A percentile compares a stretch with the other conserved stretches of the same genome.
phyloP scores from a whole-genome alignment of 148 eudicot species.

The Arbutus unedo region DNA sequence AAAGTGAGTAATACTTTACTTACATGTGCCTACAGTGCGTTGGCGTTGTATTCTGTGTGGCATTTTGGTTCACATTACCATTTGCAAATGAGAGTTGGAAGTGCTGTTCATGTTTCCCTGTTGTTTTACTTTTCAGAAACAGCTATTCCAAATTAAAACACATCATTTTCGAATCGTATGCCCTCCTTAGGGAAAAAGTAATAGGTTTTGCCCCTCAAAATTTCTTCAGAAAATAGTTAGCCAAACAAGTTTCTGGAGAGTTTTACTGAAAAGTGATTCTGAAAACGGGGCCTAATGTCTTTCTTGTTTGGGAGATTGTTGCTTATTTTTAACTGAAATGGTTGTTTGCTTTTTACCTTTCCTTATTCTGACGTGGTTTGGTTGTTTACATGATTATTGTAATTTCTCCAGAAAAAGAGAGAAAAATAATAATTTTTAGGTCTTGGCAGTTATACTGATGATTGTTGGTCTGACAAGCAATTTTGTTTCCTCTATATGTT shows the following conservation, averaged over 20 bases:
- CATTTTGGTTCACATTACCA: background rate
- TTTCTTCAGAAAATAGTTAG: background rate
- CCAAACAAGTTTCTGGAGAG: background rate
- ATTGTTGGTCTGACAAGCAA: background rate
- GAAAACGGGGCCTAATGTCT: slow-evolving; percentile 8
- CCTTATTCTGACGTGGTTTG: background rate
- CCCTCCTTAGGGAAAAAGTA: background rate
- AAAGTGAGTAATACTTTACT: slow-evolving; percentile 8
- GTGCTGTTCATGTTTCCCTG: background rate
- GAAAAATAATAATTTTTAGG: background rate
- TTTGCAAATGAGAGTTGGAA: background rate
- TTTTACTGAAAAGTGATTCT: background rate
- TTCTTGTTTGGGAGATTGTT: slow-evolving; percentile 1
- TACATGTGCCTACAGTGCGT: background rate
- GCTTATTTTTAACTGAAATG: slow-evolving; percentile 3
- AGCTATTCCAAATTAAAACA: background rate
- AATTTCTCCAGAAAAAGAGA: slow-evolving; percentile 12
- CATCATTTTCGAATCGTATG: background rate
- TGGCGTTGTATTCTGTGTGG: background rate
- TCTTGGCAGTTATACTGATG: background rate
- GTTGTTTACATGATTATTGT: slow-evolving; percentile 17
- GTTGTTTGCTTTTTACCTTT: slow-evolving; percentile 9
- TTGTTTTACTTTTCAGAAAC: background rate
- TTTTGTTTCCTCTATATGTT: background rate
- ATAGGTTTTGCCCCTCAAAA: background rate